Base-by-base conservation (phyloP, 192 early-diverging fungal species). In the Linnemannia elongata region DNA sequence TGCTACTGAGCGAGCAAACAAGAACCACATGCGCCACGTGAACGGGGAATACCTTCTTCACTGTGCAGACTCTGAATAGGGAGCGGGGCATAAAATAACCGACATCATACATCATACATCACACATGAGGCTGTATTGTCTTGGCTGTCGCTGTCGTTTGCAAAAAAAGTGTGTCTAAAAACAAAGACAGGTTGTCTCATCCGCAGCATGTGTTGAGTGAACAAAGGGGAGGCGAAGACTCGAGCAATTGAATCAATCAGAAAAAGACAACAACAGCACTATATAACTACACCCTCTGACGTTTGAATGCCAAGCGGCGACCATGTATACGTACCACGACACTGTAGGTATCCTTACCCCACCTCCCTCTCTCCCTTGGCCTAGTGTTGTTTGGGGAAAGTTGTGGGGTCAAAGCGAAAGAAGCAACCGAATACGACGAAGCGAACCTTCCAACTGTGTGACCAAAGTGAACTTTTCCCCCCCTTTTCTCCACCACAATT, bases 401-500 rank as follows among this genome's bases (percentile, higher is more conserved):
- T 33, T 63, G 57, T 63, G 57, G 57, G 57, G 57, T 63, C 57
- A 63, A 63, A 63, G 57, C 57, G 57, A 30, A 63, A 30, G 27
- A 27, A 63, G 27, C 57, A 63, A 33, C 57, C 57, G 57, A 63
- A n/a, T 57, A 24, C 8, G 60, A 66, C 27, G 60, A 66, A 66
- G 60, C 30, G 60, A 66, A 66, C 60, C 3, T 66, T 66, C 60
- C 9, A 2, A 33, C 60, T 66, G 60, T 66, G 60, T 66, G 60
- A 66, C 60, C 60, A 66, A 66, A 33, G 60, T 66, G 12, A 66
- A 20, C 17, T 22, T 52, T 52, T 49, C n/a, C n/a, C n/a, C n/a
- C n/a, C n/a, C 18, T 49, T 52, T 22, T 52, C 49, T 52, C 49
- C 49, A 45, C 44, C 13, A 12, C 44, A 52, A 33, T 66, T 66